Percentiles rank a stretch among this genome's conserved stretches.
These are phyloP conservation scores for Pseudogymnoascus sp. DNA, from an alignment of 2,329 filamentous ascomycete genomes.

Conservation along the genomic window DNA sequence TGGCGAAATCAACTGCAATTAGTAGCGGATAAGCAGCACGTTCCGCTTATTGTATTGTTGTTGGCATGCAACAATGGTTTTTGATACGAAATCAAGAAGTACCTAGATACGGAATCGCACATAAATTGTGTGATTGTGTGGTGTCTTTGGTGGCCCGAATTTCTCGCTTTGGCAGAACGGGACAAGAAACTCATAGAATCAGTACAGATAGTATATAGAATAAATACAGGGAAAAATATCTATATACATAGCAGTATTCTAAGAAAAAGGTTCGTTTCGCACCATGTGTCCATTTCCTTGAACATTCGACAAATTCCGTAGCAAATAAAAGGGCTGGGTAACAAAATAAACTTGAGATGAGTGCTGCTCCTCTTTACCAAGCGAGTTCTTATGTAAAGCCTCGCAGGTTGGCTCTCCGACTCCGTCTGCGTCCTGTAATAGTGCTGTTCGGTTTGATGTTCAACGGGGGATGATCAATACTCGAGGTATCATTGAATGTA, in stretches of 20 bases:
- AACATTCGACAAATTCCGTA: neutral
- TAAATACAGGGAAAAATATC: neutral
- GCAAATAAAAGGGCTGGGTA: neutral
- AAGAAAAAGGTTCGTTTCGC: neutral
- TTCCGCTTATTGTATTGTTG: too few relatives aligned
- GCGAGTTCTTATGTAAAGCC: neutral
- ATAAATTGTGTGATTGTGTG: too few relatives aligned
- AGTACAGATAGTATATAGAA: neutral
- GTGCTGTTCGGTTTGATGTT: neutral
- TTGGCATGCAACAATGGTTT: too few relatives aligned
- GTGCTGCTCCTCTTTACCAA: neutral
- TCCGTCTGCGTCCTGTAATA: neutral
- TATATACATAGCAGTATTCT: neutral
- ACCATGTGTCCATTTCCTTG: neutral
- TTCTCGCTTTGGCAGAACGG: neutral
- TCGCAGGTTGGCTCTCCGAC: neutral
- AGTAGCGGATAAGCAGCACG: too few relatives aligned
- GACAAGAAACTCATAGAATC: neutral
- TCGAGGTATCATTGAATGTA: neutral
- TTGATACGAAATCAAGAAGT: too few relatives aligned
- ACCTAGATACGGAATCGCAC: too few relatives aligned
- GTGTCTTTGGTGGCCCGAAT: neutral
- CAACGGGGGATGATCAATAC: neutral
- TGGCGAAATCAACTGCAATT: too few relatives aligned
- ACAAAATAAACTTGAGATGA: neutral